A percentile compares a stretch with the other conserved stretches of the same genome.
These are phyloP conservation scores for Halocafeteria seosinensis DNA, from an alignment of 108 stramenopile genomes.

Conservation along the genomic window DNA sequence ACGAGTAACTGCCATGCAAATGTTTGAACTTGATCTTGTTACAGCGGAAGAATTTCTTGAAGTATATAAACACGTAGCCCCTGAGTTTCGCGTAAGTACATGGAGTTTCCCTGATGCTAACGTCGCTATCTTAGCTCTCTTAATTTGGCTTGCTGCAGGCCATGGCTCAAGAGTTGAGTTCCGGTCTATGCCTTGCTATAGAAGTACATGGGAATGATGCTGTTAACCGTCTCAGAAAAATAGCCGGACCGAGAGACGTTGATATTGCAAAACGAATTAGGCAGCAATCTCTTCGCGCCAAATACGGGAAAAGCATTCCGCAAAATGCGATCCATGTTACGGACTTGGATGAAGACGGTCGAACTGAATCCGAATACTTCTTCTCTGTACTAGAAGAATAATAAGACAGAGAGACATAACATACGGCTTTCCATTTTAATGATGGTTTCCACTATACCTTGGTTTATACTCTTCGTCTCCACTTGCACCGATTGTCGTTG, in stretches of 20 bases:
- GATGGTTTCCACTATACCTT: too few relatives aligned
- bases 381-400: constrained; percentile 20
- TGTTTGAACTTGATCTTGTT: constrained; percentile 39
- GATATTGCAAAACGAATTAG: constrained; percentile 49
- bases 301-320: constrained; percentile 35
- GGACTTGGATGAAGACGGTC: constrained; percentile 51
- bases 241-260: constrained; percentile 56
- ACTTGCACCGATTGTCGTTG: too few relatives aligned
- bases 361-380: constrained; percentile 50
- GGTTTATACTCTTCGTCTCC: too few relatives aligned
- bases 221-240: constrained; percentile 37
- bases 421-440: too few relatives aligned
- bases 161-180: constrained; percentile 5
- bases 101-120: too few relatives aligned
- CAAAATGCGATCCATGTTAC: constrained; percentile 63
- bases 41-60: constrained; percentile 49
- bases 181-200: constrained; percentile 13
- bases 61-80: constrained; percentile 37
- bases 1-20: constrained; percentile 31
- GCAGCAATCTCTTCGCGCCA: constrained; percentile 41
- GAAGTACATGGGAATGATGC: constrained; percentile 21
- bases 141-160: too few relatives aligned
- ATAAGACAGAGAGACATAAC: too few relatives aligned
- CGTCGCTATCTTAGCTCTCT: too few relatives aligned
- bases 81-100: constrained; percentile 2